Evolutionary conservation across 192 early-diverging fungal species (phyloP), one percentile per base, ranked within the genome.

Genomic region (Coemansia nantahalensis): DNA sequence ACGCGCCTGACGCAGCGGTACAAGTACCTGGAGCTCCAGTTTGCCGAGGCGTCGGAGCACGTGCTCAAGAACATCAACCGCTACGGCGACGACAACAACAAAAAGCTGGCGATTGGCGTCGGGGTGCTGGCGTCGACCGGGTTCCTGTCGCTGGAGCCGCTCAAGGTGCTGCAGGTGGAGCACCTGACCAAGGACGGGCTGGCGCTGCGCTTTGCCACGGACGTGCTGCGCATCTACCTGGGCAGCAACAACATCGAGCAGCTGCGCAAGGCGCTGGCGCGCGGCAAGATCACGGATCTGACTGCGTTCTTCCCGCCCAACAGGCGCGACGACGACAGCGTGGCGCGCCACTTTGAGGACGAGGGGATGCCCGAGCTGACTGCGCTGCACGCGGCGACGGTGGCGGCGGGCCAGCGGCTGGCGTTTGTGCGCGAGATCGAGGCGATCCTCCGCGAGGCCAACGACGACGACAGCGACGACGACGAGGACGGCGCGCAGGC

Each of bases 121-220:
- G 95, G 86, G 21, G 64, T 85, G 38, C 80, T 94, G 58, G 78
- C 85, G 48, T 71, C 86, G 46, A 78, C 59, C 36, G 82, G 86
- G 36, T 78, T 91, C 39, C 76, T 89, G 33, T 74, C 82, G 15
- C 68, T 92, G 48, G 80, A 80, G 44, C 86, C 91, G 8, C 80
- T 97, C 50, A 80, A 68, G 33, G 80, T 82, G 37, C 66, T 95
- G 49, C 83, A 90, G 57, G 93, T 94, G 78, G 95, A 97, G 56
- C 91, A 97, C 63, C 80, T 97, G 63, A 90, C 94, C 58, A 94
- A 92, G 77, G 92, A 94, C 58, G 92, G 90, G 28, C 80, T 84
- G 18, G 82, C 90, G 13, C 75, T 96, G 39, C 77, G 82, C 34
- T 97, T 96, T 68, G 71, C 86, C 34, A 97, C 93, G 10, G 66